Conservation (phyloP, 805 yeast genomes). For the Pichia kluyveri region DNA sequence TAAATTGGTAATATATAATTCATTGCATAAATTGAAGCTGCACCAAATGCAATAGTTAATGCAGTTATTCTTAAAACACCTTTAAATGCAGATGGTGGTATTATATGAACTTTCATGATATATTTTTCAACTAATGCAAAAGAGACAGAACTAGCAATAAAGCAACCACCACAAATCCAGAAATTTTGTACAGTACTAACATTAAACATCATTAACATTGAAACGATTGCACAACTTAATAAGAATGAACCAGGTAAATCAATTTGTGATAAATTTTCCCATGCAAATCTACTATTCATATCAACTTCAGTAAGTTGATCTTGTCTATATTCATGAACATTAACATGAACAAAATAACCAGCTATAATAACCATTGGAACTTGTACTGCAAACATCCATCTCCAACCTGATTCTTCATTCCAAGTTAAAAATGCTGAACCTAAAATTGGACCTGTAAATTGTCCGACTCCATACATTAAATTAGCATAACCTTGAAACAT, state of each 20-base stretch:
- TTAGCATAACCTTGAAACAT: constrained; percentile 44
- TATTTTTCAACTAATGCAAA: constrained; percentile 28
- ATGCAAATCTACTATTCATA: constrained; percentile 22
- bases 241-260: constrained; percentile 34
- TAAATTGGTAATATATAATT: constrained; percentile 33
- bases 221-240: constrained; percentile 26
- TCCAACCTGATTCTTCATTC: constrained; percentile 32
- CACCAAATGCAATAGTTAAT: constrained; percentile 28
- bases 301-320: constrained; percentile 15
- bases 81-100: constrained; percentile 31
- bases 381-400: constrained; percentile 35
- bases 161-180: constrained; percentile 9
- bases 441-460: constrained; percentile 35
- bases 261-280: constrained; percentile 27
- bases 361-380: constrained; percentile 30
- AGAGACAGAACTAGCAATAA: constrained; percentile 9
- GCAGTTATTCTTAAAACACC: constrained; percentile 33
- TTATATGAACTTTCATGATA: constrained; percentile 29
- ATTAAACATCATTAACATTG: constrained; percentile 28
- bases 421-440: constrained; percentile 31
- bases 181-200: constrained; percentile 7
- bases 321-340: constrained; percentile 27
- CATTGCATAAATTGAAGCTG: constrained; percentile 28
- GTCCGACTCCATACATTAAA: constrained; percentile 30
- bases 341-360: constrained; percentile 16